Percentiles rank a stretch among this genome's conserved stretches.
phyloP scores from a whole-genome alignment of 768 basidiomycete species.

The Auricularia sp. region DNA sequence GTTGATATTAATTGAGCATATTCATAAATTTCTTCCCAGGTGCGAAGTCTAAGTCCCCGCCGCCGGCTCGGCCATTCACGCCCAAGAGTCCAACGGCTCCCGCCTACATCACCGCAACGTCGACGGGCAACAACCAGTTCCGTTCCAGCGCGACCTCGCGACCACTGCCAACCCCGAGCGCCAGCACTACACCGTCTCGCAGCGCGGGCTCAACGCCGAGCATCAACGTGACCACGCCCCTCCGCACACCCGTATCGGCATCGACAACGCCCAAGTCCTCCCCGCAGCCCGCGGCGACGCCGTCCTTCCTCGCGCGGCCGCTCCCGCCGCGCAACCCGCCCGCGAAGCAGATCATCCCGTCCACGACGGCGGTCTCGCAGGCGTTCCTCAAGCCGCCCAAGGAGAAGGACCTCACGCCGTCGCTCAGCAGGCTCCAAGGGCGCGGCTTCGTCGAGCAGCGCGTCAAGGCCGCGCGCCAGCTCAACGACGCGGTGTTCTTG shows the following conservation, averaged over 20 bases:
- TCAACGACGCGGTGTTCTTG: slow-evolving; percentile 24
- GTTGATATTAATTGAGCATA: too few species aligned
- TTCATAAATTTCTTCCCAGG: background rate
- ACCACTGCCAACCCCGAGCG: background rate
- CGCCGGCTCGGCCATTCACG: background rate
- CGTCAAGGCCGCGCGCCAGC: slow-evolving; percentile 56
- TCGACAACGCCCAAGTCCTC: background rate
- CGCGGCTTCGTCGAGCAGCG: slow-evolving; percentile 80
- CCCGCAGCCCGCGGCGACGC: background rate
- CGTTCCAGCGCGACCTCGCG: background rate
- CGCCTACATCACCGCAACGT: background rate
- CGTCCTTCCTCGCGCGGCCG: background rate
- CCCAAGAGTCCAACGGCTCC: background rate
- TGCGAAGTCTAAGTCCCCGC: background rate
- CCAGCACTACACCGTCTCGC: too few species aligned
- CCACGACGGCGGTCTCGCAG: slow-evolving; percentile 29
- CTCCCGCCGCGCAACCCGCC: background rate
- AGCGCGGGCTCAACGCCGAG: too few species aligned
- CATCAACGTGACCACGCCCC: background rate
- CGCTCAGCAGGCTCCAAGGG: slow-evolving; percentile 72
- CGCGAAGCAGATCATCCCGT: background rate
- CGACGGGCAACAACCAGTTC: background rate
- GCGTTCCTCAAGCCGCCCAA: slow-evolving; percentile 48
- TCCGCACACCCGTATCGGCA: background rate
- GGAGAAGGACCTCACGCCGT: slow-evolving; percentile 68